These are phyloP conservation scores for Arachis stenosperma DNA, from an alignment of 306 rosid genomes.

Conservation along the genomic window DNA sequence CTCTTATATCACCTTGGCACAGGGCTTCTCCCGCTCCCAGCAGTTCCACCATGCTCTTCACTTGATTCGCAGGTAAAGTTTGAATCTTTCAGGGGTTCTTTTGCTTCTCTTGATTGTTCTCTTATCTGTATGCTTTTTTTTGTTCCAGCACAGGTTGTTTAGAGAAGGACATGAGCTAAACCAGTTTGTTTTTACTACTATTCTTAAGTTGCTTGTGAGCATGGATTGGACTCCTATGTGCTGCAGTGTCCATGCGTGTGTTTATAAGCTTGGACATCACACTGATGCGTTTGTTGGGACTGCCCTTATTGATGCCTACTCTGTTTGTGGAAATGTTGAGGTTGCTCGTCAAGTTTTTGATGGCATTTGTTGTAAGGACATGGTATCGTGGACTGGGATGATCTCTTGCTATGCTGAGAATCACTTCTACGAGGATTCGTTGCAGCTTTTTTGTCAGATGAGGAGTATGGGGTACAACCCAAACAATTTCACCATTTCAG, in stretches of 20 bases:
- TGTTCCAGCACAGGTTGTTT: constrained; percentile 31
- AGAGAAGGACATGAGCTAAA: constrained; percentile 41
- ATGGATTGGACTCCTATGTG: constrained; percentile 38
- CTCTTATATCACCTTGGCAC: constrained; percentile 42
- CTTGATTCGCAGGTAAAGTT: constrained; percentile 27
- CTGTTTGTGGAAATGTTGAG: constrained; percentile 35
- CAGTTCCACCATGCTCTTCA: constrained; percentile 31
- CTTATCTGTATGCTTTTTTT: background rate
- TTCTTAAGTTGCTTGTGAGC: constrained; percentile 43
- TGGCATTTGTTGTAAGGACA: constrained; percentile 35
- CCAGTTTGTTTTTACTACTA: constrained; percentile 42
- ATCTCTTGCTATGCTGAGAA: constrained; percentile 46
- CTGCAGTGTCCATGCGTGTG: constrained; percentile 29
- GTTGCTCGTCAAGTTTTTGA: constrained; percentile 32
- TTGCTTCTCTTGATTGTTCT: background rate
- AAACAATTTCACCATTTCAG: constrained; percentile 31
- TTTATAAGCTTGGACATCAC: constrained; percentile 43
- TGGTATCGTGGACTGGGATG: constrained; percentile 52
- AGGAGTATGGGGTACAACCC: constrained; percentile 38
- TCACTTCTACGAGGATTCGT: constrained; percentile 23
- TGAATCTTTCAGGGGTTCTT: background rate
- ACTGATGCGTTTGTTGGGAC: constrained; percentile 40
- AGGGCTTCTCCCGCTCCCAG: constrained; percentile 25
- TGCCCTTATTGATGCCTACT: constrained; percentile 40
- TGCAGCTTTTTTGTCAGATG: constrained; percentile 38